phyloP scores from a whole-genome alignment of 2,329 filamentous ascomycete species.

The Huntiella decipiens region DNA sequence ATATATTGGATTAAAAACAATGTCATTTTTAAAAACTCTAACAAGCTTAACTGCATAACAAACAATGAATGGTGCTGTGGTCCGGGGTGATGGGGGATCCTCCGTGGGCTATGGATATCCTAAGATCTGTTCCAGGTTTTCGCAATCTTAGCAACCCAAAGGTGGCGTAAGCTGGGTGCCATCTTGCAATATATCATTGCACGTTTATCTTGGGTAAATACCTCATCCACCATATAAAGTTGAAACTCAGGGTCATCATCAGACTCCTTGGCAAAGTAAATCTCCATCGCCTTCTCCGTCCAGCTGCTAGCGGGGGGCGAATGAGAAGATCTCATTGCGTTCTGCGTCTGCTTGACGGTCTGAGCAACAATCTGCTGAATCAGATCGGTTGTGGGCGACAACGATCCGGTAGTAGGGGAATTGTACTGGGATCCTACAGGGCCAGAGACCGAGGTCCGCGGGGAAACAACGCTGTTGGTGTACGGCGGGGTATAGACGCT shows the following conservation, averaged over 20 bases:
- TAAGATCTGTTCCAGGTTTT: too few relatives aligned
- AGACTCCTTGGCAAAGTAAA: conserved; percentile 39
- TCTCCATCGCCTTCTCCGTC: conserved; percentile 38
- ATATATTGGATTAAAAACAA: too few relatives aligned
- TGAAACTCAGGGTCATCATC: conserved; percentile 39
- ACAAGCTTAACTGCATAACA: too few relatives aligned
- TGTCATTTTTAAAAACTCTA: too few relatives aligned
- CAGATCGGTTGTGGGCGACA: background rate
- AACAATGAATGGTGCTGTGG: too few relatives aligned
- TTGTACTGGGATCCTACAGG: background rate
- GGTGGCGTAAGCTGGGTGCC: conserved; percentile 29
- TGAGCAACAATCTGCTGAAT: conserved; percentile 18
- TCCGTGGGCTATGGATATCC: too few relatives aligned
- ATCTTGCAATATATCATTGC: conserved; percentile 46
- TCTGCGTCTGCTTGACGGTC: conserved; percentile 22
- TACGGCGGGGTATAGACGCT: conserved; percentile 1
- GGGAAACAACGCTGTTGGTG: conserved; percentile 4
- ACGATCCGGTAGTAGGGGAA: background rate
- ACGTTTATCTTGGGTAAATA: conserved; percentile 38
- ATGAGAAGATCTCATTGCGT: conserved; percentile 14
- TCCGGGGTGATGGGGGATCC: too few relatives aligned
- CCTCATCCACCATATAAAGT: conserved; percentile 38
- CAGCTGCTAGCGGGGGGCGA: conserved; percentile 21
- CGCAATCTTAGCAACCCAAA: conserved; percentile 28
- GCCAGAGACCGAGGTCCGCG: conserved; percentile 1